Base-by-base conservation (phyloP, 139 green algal genomes). In the Chlorella vulgaris region DNA sequence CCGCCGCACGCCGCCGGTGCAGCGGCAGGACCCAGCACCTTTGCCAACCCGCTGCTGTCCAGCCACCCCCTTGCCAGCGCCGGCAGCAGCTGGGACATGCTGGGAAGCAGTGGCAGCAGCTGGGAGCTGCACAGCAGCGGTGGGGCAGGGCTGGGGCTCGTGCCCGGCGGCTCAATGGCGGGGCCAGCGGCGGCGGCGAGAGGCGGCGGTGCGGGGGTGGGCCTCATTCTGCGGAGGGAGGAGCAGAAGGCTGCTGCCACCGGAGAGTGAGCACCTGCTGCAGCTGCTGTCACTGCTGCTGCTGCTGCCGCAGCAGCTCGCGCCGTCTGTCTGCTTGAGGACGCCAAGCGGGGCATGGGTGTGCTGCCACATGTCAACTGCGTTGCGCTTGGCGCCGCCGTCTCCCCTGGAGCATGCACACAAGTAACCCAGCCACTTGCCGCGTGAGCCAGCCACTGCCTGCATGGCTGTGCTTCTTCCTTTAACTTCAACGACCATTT, bases 201-300 rank as follows among this genome's bases (percentile, higher is more conserved):
- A 24, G 29, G 36, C 19, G 55, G 47, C 2, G 47, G 68, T 6
- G 76, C 58, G 26, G 88, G 88, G 2, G 83, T 91, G 61, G 81
- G 71, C 6, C 83, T 81, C 42, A 73, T 91, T 2, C 79, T 91
- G 50, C 58, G 67, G 26, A 33, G 84, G 6, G 87, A 89, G 63
- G 62, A 88, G 73, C 67, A 81, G 31, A 53, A 69, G 21, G 86
- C 86, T 15, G 81, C 86, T 3, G 40, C 39, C 4, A 82, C 82
- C 4, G 81, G 84, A 18, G 55, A 47, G 82, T 85, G 78, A 63
- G 73, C 7, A 22, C 13, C 38, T 3, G 35, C 24, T 35, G n/a
- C n/a, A n/a, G n/a, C n/a, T n/a, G n/a, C n/a, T n/a, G n/a, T n/a
- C n/a, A n/a, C n/a, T n/a, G n/a, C n/a, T n/a, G n/a, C n/a, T n/a